Conservation (phyloP, 1,284 basidiomycete genomes). For the Stygiomarasmius scandens region DNA sequence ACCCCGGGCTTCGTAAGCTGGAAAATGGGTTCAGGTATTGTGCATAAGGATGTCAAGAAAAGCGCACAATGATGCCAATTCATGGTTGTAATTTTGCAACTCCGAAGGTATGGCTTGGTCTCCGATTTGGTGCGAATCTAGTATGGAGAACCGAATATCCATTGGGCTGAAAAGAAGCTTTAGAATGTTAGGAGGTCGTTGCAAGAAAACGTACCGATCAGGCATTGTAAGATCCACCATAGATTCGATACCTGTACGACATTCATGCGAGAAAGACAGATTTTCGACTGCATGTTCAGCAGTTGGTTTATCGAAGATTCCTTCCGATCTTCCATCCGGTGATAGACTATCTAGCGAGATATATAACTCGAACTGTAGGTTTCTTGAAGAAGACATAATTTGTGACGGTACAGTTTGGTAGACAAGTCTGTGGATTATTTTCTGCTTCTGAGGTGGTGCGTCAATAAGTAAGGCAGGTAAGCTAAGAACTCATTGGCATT, state of each 20-base stretch:
- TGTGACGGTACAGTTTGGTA: conserved; percentile 45
- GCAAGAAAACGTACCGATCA: conserved; percentile 46
- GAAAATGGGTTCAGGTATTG: background rate
- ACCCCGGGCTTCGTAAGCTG: conserved; percentile 38
- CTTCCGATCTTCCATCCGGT: background rate
- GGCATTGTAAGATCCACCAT: conserved; percentile 57
- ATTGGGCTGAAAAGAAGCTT: conserved; percentile 40
- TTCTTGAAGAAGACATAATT: conserved; percentile 17
- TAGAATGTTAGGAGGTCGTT: conserved; percentile 13
- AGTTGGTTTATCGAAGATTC: background rate
- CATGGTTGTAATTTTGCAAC: conserved; percentile 45
- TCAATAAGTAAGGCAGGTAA: conserved; percentile 46
- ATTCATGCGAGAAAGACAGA: conserved; percentile 24
- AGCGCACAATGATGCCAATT: conserved; percentile 50
- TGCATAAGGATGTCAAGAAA: background rate
- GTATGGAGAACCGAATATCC: conserved; percentile 50
- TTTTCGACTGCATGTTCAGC: background rate
- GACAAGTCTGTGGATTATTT: conserved; percentile 53
- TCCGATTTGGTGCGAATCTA: conserved; percentile 34
- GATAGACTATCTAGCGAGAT: background rate
- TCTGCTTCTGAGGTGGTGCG: conserved; percentile 38
- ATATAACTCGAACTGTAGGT: conserved; percentile 41
- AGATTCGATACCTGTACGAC: conserved; percentile 35
- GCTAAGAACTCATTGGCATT: conserved; percentile 33
- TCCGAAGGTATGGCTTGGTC: conserved; percentile 40